Percentiles rank a stretch among this genome's conserved stretches.
Evolutionary conservation across 495 filamentous ascomycete species (phyloP).

Genomic region (Venustampulla echinocandica): DNA sequence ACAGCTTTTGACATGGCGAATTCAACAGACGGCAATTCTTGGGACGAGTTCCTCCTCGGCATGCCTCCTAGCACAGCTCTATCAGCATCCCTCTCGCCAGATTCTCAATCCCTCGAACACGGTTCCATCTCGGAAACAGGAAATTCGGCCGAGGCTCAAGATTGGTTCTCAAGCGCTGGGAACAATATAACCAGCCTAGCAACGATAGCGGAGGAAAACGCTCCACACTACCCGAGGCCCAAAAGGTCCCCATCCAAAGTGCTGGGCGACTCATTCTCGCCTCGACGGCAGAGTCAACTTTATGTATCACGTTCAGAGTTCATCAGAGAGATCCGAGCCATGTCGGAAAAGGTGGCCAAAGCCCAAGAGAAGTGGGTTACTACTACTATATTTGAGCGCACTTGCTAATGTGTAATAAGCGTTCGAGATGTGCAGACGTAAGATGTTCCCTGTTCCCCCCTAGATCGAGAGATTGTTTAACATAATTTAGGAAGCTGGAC

Average conservation of each 20-base stretch:
- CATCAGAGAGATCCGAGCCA: neutral
- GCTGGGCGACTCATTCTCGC: neutral
- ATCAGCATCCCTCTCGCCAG: neutral
- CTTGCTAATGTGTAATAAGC: neutral
- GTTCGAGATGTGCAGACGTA: constrained; percentile 2
- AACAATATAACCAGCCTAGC: neutral
- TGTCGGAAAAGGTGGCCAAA: neutral
- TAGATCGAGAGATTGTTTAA: neutral
- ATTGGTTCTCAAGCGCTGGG: constrained; percentile 1
- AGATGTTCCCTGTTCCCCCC: neutral
- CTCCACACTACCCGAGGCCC: neutral
- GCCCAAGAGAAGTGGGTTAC: neutral
- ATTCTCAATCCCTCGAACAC: neutral
- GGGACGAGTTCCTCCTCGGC: neutral
- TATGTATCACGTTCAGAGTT: constrained; percentile 1
- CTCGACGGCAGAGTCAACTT: neutral
- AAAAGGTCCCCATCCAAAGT: neutral
- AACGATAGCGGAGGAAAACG: neutral
- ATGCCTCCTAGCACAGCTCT: constrained; percentile 1
- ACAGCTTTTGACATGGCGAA: neutral
- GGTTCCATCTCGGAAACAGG: neutral
- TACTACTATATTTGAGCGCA: neutral
- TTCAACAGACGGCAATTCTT: neutral
- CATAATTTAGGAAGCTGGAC: neutral
- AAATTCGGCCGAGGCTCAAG: neutral